Base-by-base conservation (phyloP, 805 yeast species). In the Pichia eremophila region DNA sequence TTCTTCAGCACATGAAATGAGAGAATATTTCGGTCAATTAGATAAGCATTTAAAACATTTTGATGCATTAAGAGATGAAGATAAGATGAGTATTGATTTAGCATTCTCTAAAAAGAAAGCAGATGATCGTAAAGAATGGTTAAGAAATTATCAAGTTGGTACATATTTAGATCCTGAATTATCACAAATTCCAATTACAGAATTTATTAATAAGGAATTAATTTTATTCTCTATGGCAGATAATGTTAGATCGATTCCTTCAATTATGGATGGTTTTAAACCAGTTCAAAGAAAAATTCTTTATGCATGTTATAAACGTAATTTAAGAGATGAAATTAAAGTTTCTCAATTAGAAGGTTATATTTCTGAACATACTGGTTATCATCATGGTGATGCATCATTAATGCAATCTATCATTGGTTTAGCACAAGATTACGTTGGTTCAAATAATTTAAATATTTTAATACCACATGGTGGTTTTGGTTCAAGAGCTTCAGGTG, bases 71-170 rank as follows among this genome's bases (percentile, higher is more conserved):
- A 82, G 85, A 64, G 87, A 78, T 11, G 79, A 81, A 39, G 99
- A 93, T 59, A 78, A 78, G 48, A 78, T 75, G 11, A 70, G 78
- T 14, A 89, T 93, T 56, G 98, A 93, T 60, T 72, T 93, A 48
- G 99, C 98, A 0, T 93, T 93, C 60, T 84, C 96, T 4, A 93
- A 93, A 66, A 86, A 85, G 62, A 88, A 86, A 57, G 97, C 98
- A 0, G 99, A 93, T 63, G 96, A 89, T 51, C 84, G 99, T 71
- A 93, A 93, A 61, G 95, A 89, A 57, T 93, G 99, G 99, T 71
- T 93, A 45, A 83, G 95, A 59, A 82, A 80, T n/a, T 87, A 78
- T 64, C 79, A 77, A 52, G 96, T 96, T 0, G 99, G 99, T 25
- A 89, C 97, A 0, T 89, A 81, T 57, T 71, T 91, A 54, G 97